phyloP scores from a whole-genome alignment of 2,329 filamentous ascomycete species.

The Fusarium coicis region DNA sequence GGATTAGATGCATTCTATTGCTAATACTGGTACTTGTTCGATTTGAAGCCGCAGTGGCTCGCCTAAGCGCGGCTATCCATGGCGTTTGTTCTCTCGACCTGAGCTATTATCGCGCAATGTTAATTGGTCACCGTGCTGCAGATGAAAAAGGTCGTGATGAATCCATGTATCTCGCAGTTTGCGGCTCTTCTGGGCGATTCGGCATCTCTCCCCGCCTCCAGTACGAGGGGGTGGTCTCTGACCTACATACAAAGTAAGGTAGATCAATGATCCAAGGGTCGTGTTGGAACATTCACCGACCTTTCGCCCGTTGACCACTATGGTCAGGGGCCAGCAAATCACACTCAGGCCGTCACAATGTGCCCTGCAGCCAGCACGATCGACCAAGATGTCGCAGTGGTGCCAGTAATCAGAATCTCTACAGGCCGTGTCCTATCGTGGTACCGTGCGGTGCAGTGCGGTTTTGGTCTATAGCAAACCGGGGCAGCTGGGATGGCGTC shows the following conservation, averaged over 20 bases:
- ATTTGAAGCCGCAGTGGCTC: constrained; percentile 25
- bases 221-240: neutral
- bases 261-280: constrained; percentile 3
- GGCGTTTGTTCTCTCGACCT: constrained; percentile 6
- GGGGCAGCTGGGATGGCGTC: constrained; percentile 8
- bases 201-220: neutral
- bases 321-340: constrained; percentile 4
- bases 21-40: constrained; percentile 39
- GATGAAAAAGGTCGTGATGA: neutral
- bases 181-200: neutral
- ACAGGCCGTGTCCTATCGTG: neutral
- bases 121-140: neutral
- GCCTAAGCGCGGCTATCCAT: constrained; percentile 31
- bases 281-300: constrained; percentile 3
- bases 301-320: constrained; percentile 4
- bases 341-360: constrained; percentile 5
- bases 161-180: neutral
- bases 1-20: constrained; percentile 32
- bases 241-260: neutral
- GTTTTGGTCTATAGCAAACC: neutral
- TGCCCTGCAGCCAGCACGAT: neutral
- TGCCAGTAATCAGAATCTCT: neutral
- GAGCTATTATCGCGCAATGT: neutral
- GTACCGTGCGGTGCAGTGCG: neutral
- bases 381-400: neutral